Base-by-base conservation (phyloP, 192 early-diverging fungal genomes). In the Hyaloraphidium curvatum region DNA sequence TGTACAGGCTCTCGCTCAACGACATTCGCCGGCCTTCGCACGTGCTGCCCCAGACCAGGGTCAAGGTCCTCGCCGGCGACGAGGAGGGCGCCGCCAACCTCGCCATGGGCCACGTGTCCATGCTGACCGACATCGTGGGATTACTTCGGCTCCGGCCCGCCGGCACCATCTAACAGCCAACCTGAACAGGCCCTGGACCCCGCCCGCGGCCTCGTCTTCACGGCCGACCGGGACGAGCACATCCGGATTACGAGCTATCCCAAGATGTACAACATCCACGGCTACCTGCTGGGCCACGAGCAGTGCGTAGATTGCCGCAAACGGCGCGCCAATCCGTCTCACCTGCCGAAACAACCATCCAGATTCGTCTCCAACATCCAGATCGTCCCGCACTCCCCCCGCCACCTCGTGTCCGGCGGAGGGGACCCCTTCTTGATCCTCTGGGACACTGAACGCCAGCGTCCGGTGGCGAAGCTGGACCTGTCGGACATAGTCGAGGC, bases 141-240 rank as follows among this genome's bases (percentile, higher is more conserved):
- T 7, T 39, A 37, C 4, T 48, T 35, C 9, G 5, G 5, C 48
- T 17, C 4, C 31, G 21, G 3, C 13, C 11, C 0, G 2, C 4
- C 17, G 29, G 43, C 43, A 19, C 5, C 23, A 48, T 9, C 19
- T 7, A 11, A 22, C 4, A 9, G 14, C 25, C 19, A 14, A 21
- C 7, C 25, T 48, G 43, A 9, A 11, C 23, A n/a, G 5, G 4
- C 7, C 23, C 16, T 28, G 19, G 39, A 19, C 13, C 11, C 26
- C 27, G 75, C 81, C 40, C 64, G 74, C 41, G 72, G 75, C 31
- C 80, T 70, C 33, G 59, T 99, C 27, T 67, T 99, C 33, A 91
- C 95, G 7, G 77, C 83, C 39, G 95, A 99, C 62, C 83, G 95
- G 23, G 95, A 99, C 67, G 95, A 99, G 58, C 91, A 99, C 65